These are phyloP conservation scores for Pulveroboletus frians DNA, from an alignment of 768 basidiomycete species.

Conservation along the genomic window DNA sequence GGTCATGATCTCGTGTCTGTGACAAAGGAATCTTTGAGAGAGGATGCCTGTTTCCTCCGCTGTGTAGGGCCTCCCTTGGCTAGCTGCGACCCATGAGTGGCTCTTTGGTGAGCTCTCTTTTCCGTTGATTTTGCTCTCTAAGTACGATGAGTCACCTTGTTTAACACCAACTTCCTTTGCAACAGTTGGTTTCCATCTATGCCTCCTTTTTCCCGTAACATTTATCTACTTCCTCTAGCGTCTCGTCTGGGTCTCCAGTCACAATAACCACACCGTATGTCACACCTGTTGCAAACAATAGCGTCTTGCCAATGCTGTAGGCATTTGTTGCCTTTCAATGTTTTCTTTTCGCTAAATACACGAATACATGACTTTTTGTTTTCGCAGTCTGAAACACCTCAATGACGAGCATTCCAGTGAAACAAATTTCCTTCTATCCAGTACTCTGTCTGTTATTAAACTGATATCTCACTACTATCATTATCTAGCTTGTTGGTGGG, in stretches of 20 bases:
- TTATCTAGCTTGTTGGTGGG: background rate
- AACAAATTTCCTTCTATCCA: background rate
- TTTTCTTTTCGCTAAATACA: background rate
- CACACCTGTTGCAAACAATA: background rate
- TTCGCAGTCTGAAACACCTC: background rate
- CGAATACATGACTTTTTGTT: background rate
- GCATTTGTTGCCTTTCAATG: background rate
- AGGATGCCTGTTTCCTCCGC: background rate
- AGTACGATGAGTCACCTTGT: background rate
- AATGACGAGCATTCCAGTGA: background rate
- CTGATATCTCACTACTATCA: conserved; percentile 1
- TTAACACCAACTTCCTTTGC: background rate
- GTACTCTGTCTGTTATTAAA: background rate
- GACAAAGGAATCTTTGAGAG: background rate
- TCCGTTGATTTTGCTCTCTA: background rate
- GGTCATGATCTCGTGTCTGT: background rate
- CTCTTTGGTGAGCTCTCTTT: background rate
- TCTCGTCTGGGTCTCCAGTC: background rate
- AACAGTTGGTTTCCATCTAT: background rate
- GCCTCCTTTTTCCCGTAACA: background rate
- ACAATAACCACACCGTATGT: background rate
- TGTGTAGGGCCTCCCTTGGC: background rate
- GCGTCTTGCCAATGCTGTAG: background rate
- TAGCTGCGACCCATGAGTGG: background rate
- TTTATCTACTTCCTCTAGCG: background rate